Percentiles rank a stretch among this genome's conserved stretches.
phyloP scores from a whole-genome alignment of 805 yeast species.

The Saccharomycodes ludwigii region DNA sequence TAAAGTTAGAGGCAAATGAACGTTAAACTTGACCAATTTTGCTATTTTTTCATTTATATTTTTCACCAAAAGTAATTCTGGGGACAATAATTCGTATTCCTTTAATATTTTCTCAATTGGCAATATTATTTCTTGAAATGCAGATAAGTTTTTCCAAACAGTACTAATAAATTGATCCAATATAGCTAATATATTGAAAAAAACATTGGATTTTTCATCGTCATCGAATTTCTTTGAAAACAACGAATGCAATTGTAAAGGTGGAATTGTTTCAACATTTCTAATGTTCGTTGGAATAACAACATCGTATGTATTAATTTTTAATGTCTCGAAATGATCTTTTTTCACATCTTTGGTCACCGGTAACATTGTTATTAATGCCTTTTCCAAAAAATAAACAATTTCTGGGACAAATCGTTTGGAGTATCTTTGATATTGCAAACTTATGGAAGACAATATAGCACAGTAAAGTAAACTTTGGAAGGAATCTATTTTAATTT shows the following conservation, averaged over 20 bases:
- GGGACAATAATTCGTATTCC: slow-evolving; percentile 27
- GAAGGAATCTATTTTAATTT: slow-evolving; percentile 29
- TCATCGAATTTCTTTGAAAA: slow-evolving; percentile 23
- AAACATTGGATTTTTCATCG: slow-evolving; percentile 11
- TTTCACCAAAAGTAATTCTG: slow-evolving; percentile 21
- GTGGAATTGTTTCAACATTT: slow-evolving; percentile 6
- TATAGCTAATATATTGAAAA: slow-evolving; percentile 20
- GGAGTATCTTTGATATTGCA: slow-evolving; percentile 67
- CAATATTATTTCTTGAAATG: slow-evolving; percentile 44
- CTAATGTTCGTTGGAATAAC: slow-evolving; percentile 10
- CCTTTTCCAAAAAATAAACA: slow-evolving; percentile 41
- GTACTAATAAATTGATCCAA: slow-evolving; percentile 21
- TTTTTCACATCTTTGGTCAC: slow-evolving; percentile 10
- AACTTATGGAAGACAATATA: slow-evolving; percentile 49
- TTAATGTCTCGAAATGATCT: slow-evolving; percentile 3
- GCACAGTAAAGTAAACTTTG: slow-evolving; percentile 44
- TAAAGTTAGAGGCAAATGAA: slow-evolving; percentile 58
- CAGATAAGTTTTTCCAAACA: slow-evolving; percentile 51
- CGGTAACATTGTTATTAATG: slow-evolving; percentile 34
- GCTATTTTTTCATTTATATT: slow-evolving; percentile 31
- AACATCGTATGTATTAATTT: slow-evolving; percentile 8
- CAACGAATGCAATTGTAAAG: slow-evolving; percentile 13
- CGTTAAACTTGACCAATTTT: slow-evolving; percentile 39
- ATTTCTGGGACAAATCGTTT: slow-evolving; percentile 80
- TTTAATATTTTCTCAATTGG: slow-evolving; percentile 35